Conservation (phyloP, 352 stramenopile species). For the Pythium phragmitis region DNA sequence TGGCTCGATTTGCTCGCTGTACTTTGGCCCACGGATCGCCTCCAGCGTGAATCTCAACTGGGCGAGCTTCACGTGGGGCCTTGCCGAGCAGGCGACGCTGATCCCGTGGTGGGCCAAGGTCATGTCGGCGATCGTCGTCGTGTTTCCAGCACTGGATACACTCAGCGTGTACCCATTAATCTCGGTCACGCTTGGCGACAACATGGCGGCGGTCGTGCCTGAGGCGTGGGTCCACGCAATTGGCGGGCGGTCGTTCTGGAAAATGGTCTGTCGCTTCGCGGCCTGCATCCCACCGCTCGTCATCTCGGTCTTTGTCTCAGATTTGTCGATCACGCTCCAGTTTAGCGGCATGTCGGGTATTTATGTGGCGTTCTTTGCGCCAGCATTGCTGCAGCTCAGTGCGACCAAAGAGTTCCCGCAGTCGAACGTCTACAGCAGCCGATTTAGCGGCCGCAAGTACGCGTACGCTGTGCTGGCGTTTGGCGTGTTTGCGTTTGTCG, state of each 20-base stretch:
- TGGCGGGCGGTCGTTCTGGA: slow-evolving; percentile 47
- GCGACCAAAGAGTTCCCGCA: slow-evolving; percentile 47
- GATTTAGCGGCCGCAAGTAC: slow-evolving; percentile 53
- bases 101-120: slow-evolving; percentile 60
- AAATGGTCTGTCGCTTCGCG: slow-evolving; percentile 74
- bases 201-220: slow-evolving; percentile 71
- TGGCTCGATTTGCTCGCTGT: slow-evolving; percentile 72
- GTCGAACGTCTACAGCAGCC: slow-evolving; percentile 60
- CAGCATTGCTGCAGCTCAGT: slow-evolving; percentile 64
- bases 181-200: slow-evolving; percentile 90
- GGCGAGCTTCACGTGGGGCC: slow-evolving; percentile 84
- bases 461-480: slow-evolving; percentile 70
- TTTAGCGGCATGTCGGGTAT: slow-evolving; percentile 78
- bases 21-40: slow-evolving; percentile 78
- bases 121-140: slow-evolving; percentile 79
- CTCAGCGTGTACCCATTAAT: slow-evolving; percentile 92
- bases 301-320: slow-evolving; percentile 76
- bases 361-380: slow-evolving; percentile 83
- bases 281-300: slow-evolving; percentile 79
- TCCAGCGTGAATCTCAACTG: slow-evolving; percentile 93
- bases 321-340: slow-evolving; percentile 86
- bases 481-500: slow-evolving; percentile 52
- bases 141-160: slow-evolving; percentile 89
- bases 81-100: slow-evolving; percentile 41
- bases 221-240: slow-evolving; percentile 35